These are phyloP conservation scores for Xylaria sp. DNA, from an alignment of 2,329 filamentous ascomycete species.

Conservation along the genomic window DNA sequence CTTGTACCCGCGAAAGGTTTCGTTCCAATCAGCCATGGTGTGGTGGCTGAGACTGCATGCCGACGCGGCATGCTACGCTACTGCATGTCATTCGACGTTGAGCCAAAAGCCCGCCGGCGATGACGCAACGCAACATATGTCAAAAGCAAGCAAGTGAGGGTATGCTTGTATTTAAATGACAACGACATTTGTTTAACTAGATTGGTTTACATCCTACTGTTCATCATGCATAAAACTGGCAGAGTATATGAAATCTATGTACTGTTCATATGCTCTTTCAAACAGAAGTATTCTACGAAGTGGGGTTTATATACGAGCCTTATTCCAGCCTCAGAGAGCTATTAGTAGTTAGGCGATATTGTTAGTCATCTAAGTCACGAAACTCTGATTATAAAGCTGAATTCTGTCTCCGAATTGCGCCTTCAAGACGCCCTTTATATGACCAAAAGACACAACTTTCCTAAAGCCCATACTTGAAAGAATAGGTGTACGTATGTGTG, in stretches of 20 bases:
- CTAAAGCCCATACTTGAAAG: background rate
- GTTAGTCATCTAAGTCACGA: background rate
- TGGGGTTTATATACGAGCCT: background rate
- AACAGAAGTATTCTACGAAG: background rate
- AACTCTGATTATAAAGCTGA: slow-evolving; percentile 20
- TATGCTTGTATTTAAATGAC: background rate
- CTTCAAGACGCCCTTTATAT: background rate
- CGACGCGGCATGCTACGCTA: slow-evolving; percentile 11
- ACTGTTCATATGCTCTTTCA: too few relatives aligned
- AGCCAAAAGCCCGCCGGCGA: background rate
- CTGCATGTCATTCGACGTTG: slow-evolving; percentile 17
- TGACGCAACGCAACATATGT: slow-evolving; percentile 8
- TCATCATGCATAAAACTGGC: too few relatives aligned
- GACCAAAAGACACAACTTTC: background rate
- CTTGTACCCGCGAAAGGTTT: too few relatives aligned
- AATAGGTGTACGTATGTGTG: background rate
- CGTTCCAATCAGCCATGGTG: slow-evolving; percentile 12
- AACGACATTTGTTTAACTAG: too few relatives aligned
- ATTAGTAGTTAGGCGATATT: background rate
- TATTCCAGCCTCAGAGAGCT: background rate
- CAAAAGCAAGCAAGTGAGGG: background rate
- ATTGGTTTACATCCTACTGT: too few relatives aligned
- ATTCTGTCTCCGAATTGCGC: background rate
- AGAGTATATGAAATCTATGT: too few relatives aligned
- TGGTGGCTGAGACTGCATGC: slow-evolving; percentile 25